These are phyloP conservation scores for Umbelopsis isabellina DNA, from an alignment of 192 early-diverging fungal genomes.

Conservation along the genomic window DNA sequence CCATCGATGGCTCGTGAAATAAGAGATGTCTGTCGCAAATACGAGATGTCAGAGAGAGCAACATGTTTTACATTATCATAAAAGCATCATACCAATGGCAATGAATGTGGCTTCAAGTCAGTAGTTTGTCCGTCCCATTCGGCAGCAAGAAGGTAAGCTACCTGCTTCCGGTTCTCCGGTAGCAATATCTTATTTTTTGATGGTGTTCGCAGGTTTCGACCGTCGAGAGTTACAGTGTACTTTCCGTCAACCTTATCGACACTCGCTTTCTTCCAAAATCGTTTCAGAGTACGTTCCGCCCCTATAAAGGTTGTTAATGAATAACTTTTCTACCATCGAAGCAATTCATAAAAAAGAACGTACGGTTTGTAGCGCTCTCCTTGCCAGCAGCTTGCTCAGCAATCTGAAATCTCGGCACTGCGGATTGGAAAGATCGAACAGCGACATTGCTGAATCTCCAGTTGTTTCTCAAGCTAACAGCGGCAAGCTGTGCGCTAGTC, in stretches of 20 bases:
- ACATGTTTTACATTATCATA: neutral
- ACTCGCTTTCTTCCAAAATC: constrained; percentile 65
- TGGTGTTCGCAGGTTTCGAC: constrained; percentile 83
- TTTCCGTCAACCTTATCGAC: constrained; percentile 53
- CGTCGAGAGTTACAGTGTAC: constrained; percentile 68
- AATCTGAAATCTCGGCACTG: neutral
- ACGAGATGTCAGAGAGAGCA: neutral
- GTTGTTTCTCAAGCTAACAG: neutral
- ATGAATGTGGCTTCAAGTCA: constrained; percentile 78
- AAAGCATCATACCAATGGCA: constrained; percentile 74
- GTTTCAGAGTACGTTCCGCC: constrained; percentile 55
- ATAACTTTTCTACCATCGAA: neutral
- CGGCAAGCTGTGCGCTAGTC: neutral
- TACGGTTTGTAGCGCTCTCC: constrained; percentile 5
- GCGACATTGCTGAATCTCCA: neutral
- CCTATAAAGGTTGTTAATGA: constrained; percentile 27
- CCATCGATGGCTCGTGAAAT: constrained; percentile 83
- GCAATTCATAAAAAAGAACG: neutral
- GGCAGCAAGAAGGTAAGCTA: constrained; percentile 84
- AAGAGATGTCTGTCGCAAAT: constrained; percentile 74
- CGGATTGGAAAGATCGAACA: neutral
- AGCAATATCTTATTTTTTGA: constrained; percentile 70
- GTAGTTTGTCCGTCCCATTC: constrained; percentile 94
- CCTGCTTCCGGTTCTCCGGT: constrained; percentile 50
- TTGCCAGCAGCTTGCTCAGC: neutral